A percentile compares a stretch with the other conserved stretches of the same genome.
phyloP scores from a whole-genome alignment of 345 rosid species.

The Moricandia moricandioides region DNA sequence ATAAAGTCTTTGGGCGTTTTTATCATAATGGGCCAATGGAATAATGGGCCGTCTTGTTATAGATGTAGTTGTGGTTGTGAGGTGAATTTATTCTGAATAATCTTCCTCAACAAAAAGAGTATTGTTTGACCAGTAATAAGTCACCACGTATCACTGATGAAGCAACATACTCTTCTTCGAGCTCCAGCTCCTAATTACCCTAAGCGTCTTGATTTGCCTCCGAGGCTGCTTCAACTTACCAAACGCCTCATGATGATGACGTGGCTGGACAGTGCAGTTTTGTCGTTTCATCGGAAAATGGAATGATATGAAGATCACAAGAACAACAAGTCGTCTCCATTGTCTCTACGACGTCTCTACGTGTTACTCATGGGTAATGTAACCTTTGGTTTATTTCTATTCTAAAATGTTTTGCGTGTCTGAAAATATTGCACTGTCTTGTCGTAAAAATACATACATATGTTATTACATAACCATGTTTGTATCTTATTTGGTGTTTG shows the following conservation, averaged over 20 bases:
- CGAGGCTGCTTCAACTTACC: slow-evolving; percentile 47
- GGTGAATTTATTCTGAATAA: slow-evolving; percentile 11
- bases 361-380: slow-evolving; percentile 55
- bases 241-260: slow-evolving; percentile 31
- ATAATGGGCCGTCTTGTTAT: not conserved
- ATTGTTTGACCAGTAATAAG: slow-evolving; percentile 39
- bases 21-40: not conserved
- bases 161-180: slow-evolving; percentile 32
- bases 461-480: not conserved
- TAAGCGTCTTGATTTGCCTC: slow-evolving; percentile 56
- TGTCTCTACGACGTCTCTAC: slow-evolving; percentile 27
- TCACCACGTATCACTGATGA: slow-evolving; percentile 2
- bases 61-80: not conserved
- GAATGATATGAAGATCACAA: slow-evolving; percentile 27
- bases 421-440: not conserved
- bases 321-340: slow-evolving; percentile 36
- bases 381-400: not conserved
- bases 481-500: not conserved
- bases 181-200: slow-evolving; percentile 17
- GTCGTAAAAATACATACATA: not conserved
- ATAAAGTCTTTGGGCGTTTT: slow-evolving; percentile 16
- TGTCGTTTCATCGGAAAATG: slow-evolving; percentile 41
- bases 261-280: slow-evolving; percentile 38
- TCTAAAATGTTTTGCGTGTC: not conserved
- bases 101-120: slow-evolving; percentile 26